Percentiles rank a stretch among this genome's conserved stretches.
Conservation (phyloP, 202 grass and related monocot genomes). For the Brachypodium distachyon region DNA sequence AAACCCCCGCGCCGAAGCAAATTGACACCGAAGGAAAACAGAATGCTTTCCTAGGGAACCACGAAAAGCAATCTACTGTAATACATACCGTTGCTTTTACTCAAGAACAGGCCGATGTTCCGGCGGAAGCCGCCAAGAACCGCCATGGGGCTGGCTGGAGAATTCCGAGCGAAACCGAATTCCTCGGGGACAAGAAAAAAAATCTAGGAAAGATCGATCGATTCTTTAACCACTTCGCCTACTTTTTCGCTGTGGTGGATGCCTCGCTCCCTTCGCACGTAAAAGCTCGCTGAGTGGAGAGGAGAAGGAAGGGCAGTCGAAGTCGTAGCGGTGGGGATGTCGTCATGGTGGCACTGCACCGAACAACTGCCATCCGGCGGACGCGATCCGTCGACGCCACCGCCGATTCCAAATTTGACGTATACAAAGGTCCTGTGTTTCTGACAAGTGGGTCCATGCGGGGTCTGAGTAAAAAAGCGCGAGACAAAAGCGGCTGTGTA, state of each 20-base stretch:
- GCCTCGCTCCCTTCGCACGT: constrained; percentile 17
- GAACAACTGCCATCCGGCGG: not conserved
- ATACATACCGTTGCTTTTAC: constrained; percentile 17
- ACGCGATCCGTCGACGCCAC: not conserved
- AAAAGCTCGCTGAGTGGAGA: not conserved
- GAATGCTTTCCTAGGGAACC: not conserved
- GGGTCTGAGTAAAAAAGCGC: no score
- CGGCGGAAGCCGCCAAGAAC: constrained; percentile 1
- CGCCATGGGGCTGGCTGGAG: not conserved
- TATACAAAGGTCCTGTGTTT: not conserved
- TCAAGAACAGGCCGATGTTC: constrained; percentile 3
- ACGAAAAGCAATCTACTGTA: not conserved
- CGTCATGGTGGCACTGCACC: constrained; percentile 28
- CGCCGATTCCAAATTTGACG: no score
- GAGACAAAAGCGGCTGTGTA: not conserved
- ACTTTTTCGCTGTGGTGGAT: not conserved
- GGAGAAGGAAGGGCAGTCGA: not conserved
- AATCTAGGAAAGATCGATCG: not conserved
- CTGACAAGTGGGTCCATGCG: not conserved
- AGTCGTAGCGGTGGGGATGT: constrained; percentile 3
- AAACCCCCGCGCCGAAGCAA: not conserved
- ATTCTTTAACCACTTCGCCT: not conserved
- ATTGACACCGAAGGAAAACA: not conserved
- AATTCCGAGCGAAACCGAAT: not conserved
- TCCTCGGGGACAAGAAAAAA: not conserved